These are phyloP conservation scores for Ceratobasidium sp. DNA, from an alignment of 1,284 basidiomycete species.

Conservation along the genomic window DNA sequence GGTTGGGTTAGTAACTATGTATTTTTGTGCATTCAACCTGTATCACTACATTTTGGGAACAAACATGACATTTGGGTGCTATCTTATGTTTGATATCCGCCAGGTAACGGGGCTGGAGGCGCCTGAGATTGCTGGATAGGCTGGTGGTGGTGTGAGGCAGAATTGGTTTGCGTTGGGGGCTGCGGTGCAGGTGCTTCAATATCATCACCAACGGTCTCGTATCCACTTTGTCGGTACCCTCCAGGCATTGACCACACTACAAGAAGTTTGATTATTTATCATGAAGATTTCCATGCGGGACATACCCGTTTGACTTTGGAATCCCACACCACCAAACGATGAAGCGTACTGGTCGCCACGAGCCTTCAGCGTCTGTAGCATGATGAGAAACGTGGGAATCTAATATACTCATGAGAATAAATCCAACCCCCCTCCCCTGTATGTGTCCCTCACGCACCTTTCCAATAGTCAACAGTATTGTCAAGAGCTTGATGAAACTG, in stretches of 20 bases:
- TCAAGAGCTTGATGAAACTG: constrained; percentile 66
- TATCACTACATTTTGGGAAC: constrained; percentile 44
- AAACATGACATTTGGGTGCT: neutral
- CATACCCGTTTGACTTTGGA: constrained; percentile 73
- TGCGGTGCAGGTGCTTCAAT: constrained; percentile 54
- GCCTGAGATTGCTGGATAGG: constrained; percentile 49
- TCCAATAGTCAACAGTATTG: constrained; percentile 34
- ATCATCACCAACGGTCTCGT: constrained; percentile 81
- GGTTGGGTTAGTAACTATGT: constrained; percentile 23
- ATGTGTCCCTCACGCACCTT: constrained; percentile 26
- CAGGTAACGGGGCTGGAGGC: constrained; percentile 18
- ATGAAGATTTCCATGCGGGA: neutral
- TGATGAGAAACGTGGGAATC: constrained; percentile 58
- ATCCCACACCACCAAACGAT: constrained; percentile 66
- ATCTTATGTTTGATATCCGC: constrained; percentile 38
- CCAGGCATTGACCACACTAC: constrained; percentile 90
- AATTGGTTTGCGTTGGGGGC: constrained; percentile 58
- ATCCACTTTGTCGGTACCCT: constrained; percentile 78
- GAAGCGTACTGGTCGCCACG: constrained; percentile 72
- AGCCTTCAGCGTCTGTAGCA: constrained; percentile 69
- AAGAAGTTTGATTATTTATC: constrained; percentile 20
- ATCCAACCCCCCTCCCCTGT: neutral
- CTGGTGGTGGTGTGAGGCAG: constrained; percentile 56
- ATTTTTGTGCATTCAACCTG: constrained; percentile 24
- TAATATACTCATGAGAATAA: constrained; percentile 1